Evolutionary conservation across 495 filamentous ascomycete genomes (phyloP).

Genomic region (Hypoxylon cercidicola): DNA sequence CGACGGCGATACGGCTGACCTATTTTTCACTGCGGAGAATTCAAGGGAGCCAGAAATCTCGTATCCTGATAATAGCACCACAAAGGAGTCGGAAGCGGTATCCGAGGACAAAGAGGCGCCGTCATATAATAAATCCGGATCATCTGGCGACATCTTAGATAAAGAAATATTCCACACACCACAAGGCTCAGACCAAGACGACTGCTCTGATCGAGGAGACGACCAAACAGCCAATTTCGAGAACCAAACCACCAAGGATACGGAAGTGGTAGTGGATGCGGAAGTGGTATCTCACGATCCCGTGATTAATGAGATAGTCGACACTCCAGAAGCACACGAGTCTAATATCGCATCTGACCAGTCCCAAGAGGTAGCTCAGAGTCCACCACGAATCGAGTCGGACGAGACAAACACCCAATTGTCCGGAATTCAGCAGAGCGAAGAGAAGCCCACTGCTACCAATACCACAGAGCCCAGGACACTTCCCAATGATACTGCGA

Average conservation of each 20-base stretch:
- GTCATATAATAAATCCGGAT: not conserved
- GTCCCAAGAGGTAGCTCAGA: not conserved
- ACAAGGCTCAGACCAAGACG: not conserved
- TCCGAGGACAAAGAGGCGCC: not conserved
- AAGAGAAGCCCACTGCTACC: not conserved
- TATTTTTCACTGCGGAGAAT: slow-evolving; percentile 4
- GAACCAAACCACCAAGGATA: not conserved
- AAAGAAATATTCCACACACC: not conserved
- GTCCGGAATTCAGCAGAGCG: not conserved
- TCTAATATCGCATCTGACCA: not conserved
- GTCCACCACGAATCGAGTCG: slow-evolving; percentile 1
- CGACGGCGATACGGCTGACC: not conserved
- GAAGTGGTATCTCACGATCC: not conserved
- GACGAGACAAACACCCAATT: slow-evolving; percentile 1
- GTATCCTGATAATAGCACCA: not conserved
- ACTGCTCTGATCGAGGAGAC: not conserved
- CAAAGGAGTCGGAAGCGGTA: slow-evolving; percentile 1
- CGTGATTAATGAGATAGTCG: not conserved
- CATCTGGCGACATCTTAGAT: not conserved
- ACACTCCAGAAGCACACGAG: not conserved
- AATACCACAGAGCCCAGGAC: not conserved
- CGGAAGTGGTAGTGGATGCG: not conserved
- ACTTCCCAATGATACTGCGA: not conserved
- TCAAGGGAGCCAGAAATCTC: slow-evolving; percentile 11
- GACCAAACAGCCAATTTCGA: not conserved